Percentiles rank a stretch among this genome's conserved stretches.
phyloP scores from a whole-genome alignment of 129 eudicot genomes.

The Arctium lappa region DNA sequence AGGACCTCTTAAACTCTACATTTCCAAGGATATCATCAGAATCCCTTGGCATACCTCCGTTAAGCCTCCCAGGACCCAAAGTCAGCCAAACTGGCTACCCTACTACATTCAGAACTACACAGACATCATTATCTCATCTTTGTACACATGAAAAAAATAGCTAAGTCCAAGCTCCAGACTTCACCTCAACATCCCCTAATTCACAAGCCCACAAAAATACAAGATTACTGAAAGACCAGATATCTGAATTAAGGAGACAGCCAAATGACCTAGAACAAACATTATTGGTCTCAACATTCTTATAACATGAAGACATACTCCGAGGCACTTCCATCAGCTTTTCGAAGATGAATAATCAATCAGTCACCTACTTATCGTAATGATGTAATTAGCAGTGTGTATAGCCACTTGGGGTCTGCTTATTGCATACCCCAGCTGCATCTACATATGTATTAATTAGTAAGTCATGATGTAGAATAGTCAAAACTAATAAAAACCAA shows the following conservation, averaged over 20 bases:
- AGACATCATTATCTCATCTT: constrained; percentile 5
- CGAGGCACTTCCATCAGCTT: neutral
- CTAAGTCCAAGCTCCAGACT: neutral
- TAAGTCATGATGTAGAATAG: neutral
- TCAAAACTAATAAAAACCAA: neutral
- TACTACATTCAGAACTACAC: neutral
- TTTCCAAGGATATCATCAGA: neutral
- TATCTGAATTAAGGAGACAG: neutral
- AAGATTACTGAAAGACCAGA: neutral
- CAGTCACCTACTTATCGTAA: neutral
- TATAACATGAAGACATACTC: neutral
- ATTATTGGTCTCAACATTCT: neutral
- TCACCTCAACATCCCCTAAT: neutral
- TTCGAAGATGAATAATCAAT: neutral
- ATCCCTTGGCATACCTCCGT: neutral
- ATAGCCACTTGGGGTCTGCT: neutral
- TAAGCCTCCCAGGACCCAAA: neutral
- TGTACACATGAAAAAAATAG: neutral
- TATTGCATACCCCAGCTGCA: neutral
- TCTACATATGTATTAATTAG: neutral
- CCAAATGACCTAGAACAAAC: neutral
- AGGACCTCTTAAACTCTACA: neutral
- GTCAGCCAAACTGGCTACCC: neutral
- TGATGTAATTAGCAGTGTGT: constrained; percentile 6
- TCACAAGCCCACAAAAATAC: neutral